These are phyloP conservation scores for Globisporangium nunn DNA, from an alignment of 352 stramenopile genomes.

Conservation along the genomic window DNA sequence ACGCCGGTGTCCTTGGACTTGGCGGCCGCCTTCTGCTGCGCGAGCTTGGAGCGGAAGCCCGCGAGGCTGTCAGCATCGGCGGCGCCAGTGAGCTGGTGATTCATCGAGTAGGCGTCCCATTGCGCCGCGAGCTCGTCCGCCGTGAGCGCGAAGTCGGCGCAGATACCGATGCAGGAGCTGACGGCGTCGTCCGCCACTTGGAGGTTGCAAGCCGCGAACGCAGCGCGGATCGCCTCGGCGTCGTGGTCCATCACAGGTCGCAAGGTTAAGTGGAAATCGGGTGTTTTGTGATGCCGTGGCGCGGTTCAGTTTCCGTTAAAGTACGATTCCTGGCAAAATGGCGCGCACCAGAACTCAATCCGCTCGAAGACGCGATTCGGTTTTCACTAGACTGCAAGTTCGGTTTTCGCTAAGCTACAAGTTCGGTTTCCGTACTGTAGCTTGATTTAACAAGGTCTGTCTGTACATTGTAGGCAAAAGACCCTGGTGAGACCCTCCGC, in stretches of 20 bases:
- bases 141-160: constrained; percentile 69
- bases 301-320: too few species aligned
- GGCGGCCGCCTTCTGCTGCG: constrained; percentile 34
- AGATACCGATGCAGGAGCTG: constrained; percentile 60
- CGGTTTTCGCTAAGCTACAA: too few species aligned
- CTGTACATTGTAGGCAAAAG: too few species aligned
- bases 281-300: too few species aligned
- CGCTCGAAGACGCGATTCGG: too few species aligned
- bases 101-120: constrained; percentile 86
- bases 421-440: too few species aligned
- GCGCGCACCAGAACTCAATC: too few species aligned
- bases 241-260: constrained; percentile 42
- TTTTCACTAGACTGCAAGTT: too few species aligned
- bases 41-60: constrained; percentile 65
- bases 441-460: too few species aligned
- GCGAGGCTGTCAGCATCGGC: constrained; percentile 51
- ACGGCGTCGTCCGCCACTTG: constrained; percentile 65
- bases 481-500: too few species aligned
- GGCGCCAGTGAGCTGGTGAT: constrained; percentile 58
- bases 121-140: constrained; percentile 70
- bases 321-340: too few species aligned
- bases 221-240: constrained; percentile 47
- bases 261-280: background rate
- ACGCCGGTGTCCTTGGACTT: constrained; percentile 29
- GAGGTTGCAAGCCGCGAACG: constrained; percentile 68